Evolutionary conservation across 352 stramenopile species (phyloP).

Genomic region (Sclerospora graminicola): DNA sequence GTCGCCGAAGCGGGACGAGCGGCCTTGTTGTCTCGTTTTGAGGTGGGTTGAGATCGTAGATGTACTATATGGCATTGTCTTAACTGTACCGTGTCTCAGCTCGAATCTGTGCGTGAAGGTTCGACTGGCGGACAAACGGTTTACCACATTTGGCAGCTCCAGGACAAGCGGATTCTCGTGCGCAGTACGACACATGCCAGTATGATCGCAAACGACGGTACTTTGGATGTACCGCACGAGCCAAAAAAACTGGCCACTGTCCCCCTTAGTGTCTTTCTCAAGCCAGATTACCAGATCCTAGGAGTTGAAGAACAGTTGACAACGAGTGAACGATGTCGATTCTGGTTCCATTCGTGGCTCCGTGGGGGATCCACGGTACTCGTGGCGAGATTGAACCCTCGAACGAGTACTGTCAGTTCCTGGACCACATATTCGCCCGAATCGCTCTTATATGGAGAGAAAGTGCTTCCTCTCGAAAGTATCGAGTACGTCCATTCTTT

Average conservation of each 20-base stretch:
- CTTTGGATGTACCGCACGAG: background rate
- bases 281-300: constrained; percentile 47
- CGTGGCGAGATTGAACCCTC: constrained; percentile 34
- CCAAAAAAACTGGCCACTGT: background rate
- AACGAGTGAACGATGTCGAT: constrained; percentile 38
- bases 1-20: constrained; percentile 16
- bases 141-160: constrained; percentile 65
- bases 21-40: constrained; percentile 18
- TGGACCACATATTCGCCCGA: constrained; percentile 40
- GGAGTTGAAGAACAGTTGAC: constrained; percentile 51
- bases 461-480: constrained; percentile 21
- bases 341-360: constrained; percentile 78
- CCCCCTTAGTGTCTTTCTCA: constrained; percentile 58
- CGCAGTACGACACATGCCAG: constrained; percentile 32
- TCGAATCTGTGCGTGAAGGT: constrained; percentile 12
- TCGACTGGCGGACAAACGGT: constrained; percentile 18
- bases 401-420: constrained; percentile 17
- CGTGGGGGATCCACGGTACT: constrained; percentile 46
- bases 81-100: no score
- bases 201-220: background rate
- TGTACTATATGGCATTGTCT: no score
- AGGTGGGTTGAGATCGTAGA: no score
- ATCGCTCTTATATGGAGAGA: constrained; percentile 33
- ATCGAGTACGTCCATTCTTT: constrained; percentile 41
- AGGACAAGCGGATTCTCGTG: constrained; percentile 44